Conservation (phyloP, 2,329 filamentous ascomycete genomes). For the Colletotrichum sublineola region DNA sequence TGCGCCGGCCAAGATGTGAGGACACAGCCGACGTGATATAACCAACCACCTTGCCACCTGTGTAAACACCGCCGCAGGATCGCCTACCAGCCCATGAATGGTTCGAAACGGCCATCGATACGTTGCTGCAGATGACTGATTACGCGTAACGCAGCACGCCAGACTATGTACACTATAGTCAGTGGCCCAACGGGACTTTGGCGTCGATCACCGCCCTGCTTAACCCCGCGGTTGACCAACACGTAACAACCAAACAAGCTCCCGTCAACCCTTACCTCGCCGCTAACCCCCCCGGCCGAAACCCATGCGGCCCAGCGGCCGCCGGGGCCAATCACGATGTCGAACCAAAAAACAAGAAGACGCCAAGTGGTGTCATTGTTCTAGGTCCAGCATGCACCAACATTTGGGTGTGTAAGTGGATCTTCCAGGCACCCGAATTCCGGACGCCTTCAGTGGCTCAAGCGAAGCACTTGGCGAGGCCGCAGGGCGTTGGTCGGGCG, state of each 20-base stretch:
- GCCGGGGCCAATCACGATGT: slow-evolving; percentile 9
- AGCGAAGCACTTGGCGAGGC: not conserved
- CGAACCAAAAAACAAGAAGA: not conserved
- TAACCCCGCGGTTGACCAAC: not conserved
- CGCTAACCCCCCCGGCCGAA: not conserved
- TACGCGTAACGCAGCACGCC: not conserved
- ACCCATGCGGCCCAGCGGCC: not conserved
- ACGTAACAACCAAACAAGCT: not conserved
- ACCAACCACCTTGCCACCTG: too few relatives aligned
- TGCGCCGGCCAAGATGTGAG: not conserved
- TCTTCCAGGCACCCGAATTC: slow-evolving; percentile 40
- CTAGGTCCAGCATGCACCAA: not conserved
- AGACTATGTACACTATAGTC: not conserved
- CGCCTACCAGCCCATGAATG: not conserved
- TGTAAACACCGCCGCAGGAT: not conserved
- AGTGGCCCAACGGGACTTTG: not conserved
- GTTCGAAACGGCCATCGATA: not conserved
- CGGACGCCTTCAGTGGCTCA: slow-evolving; percentile 27
- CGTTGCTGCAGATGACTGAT: not conserved
- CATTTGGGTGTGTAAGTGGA: not conserved
- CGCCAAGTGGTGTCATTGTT: not conserved
- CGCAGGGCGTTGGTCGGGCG: slow-evolving; percentile 23
- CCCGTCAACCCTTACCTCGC: not conserved
- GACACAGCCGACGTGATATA: not conserved
- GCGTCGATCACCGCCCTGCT: not conserved